Evolutionary conservation across 2,329 filamentous ascomycete species (phyloP).

Genomic region (Hypoxylon sp.): DNA sequence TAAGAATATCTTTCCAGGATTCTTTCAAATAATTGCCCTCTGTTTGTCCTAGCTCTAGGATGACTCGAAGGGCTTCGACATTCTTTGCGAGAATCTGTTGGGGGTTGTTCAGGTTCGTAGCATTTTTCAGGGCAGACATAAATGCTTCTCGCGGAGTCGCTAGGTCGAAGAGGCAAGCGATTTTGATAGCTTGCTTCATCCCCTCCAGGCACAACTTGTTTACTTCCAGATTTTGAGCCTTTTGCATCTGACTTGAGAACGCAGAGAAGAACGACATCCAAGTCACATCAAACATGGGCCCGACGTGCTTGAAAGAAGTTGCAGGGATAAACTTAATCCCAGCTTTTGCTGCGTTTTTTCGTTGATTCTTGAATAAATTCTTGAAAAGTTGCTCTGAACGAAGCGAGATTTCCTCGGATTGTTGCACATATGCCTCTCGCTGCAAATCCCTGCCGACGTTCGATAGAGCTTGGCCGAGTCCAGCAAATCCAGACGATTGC

Average conservation of each 20-base stretch:
- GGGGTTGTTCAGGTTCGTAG: conserved; percentile 95
- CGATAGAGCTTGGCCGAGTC: conserved; percentile 89
- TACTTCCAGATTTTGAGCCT: conserved; percentile 91
- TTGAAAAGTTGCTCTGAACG: conserved; percentile 89
- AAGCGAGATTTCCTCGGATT: conserved; percentile 89
- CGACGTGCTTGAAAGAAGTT: conserved; percentile 93
- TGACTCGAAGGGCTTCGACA: conserved; percentile 90
- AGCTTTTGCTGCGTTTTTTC: conserved; percentile 80
- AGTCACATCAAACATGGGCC: conserved; percentile 98
- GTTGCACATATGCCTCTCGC: conserved; percentile 92
- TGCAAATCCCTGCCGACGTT: conserved; percentile 94
- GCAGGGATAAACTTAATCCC: conserved; percentile 88
- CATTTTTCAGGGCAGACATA: conserved; percentile 91
- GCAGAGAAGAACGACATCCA: conserved; percentile 99
- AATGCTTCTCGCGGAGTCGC: conserved; percentile 96
- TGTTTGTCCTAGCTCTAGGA: conserved; percentile 91
- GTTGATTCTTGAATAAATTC: conserved; percentile 90
- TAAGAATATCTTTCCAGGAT: conserved; percentile 96
- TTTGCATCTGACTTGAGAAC: conserved; percentile 92
- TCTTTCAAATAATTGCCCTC: conserved; percentile 91
- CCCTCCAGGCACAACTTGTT: conserved; percentile 95
- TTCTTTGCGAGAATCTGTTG: conserved; percentile 97
- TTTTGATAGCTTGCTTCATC: conserved; percentile 92
- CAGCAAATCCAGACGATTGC: conserved; percentile 78
- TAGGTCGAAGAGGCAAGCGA: conserved; percentile 93